Base-by-base conservation (phyloP, 441 rosid species). In the Macaranga tanarius region DNA sequence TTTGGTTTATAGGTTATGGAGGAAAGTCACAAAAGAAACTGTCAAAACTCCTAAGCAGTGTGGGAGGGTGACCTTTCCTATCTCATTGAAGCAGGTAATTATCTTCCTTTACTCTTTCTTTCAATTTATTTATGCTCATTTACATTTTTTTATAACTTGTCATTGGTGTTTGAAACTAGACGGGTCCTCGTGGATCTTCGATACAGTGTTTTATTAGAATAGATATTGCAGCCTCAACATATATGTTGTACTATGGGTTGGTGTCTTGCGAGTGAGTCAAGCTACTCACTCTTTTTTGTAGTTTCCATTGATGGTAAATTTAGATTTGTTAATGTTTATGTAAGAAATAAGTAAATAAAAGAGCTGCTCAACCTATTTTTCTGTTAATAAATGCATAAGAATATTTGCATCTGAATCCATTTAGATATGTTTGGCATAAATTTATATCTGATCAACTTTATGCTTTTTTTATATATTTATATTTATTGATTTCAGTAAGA, bases 1-100 rank as follows among this genome's bases (percentile, higher is more conserved):
- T 82, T 89, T 91, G 0, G 97, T 95, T 55, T 95, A 97, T 80
- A 88, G 82, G 81, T 86, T 94, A 20, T 95, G 99, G 99, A 89
- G 99, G 82, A 89, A 82, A 44, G 84, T 90, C 73, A 87, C 93
- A 2, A 88, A 86, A 82, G 97, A 89, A 87, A 82, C 81, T 79
- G 93, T 90, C 15, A 84, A 70, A 77, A 88, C 92, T 78, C 99
- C 97, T 47, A 92, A 94, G 86, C 90, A 80, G 45, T 87, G 93
- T 81, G 99, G 97, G 76, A 86, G 85, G 77, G 84, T 94, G 34
- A 94, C 99, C 55, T 94, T 94, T 79, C 97, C 97, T 12, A 79
- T 92, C 72, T 94, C 99, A 61, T 80, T 94, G 82, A 95, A 95
- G 84, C 99, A 94, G 93, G 97, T 92, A 70, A 38, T 69, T 11